phyloP scores from a whole-genome alignment of 2,329 filamentous ascomycete species.

The Xylariaceae sp. region DNA sequence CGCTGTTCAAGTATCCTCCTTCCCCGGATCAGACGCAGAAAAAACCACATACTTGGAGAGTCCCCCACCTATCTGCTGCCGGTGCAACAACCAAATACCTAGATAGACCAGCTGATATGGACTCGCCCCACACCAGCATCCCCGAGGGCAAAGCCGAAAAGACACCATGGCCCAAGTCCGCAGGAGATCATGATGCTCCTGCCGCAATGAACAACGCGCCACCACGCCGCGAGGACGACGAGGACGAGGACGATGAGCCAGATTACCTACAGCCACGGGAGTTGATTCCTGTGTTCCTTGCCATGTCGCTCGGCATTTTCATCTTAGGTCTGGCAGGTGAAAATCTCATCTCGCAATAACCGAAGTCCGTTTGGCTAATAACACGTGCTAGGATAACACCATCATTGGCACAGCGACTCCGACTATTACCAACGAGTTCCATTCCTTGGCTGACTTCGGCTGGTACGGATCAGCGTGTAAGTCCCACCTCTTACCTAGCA shows the following conservation, averaged over 20 bases:
- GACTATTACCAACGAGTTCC: slow-evolving; percentile 18
- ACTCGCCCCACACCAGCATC: background rate
- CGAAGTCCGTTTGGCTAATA: slow-evolving; percentile 1
- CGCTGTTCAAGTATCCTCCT: background rate
- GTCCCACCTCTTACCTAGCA: background rate
- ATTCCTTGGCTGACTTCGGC: slow-evolving; percentile 16
- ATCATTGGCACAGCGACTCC: slow-evolving; percentile 20
- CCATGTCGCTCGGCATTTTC: slow-evolving; percentile 11
- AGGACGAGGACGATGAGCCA: background rate
- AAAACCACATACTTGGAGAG: background rate
- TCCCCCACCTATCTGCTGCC: background rate
- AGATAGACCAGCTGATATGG: background rate
- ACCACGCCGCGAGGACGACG: too few relatives aligned
- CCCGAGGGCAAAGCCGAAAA: background rate
- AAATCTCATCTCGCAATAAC: background rate
- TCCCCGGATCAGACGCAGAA: background rate
- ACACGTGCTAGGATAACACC: slow-evolving; percentile 12
- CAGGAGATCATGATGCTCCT: background rate
- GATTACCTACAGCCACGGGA: slow-evolving; percentile 7
- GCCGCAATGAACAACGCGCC: background rate
- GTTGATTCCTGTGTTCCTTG: slow-evolving; percentile 8
- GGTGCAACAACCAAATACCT: background rate
- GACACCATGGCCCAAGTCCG: background rate
- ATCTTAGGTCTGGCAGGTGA: slow-evolving; percentile 10
- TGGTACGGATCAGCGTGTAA: slow-evolving; percentile 19